Evolutionary conservation across 306 rosid species (phyloP).

Genomic region (Neltuma alba): DNA sequence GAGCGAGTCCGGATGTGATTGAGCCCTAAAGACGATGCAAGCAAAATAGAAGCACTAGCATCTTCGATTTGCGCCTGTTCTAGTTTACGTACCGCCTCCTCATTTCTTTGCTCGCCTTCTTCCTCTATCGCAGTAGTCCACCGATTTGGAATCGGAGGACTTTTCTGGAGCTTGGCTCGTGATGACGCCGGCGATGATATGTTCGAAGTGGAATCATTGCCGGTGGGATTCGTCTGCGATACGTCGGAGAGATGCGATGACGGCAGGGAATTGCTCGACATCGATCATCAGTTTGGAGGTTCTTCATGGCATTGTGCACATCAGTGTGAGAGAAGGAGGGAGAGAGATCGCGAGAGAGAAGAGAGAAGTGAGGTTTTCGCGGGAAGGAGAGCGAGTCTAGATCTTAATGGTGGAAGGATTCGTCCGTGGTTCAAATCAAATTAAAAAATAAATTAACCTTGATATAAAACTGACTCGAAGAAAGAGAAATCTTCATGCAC

Average conservation of each 20-base stretch:
- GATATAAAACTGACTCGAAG: neutral
- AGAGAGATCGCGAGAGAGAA: conserved; percentile 3
- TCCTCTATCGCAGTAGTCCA: conserved; percentile 23
- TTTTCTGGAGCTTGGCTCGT: conserved; percentile 60
- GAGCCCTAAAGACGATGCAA: conserved; percentile 67
- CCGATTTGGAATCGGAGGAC: conserved; percentile 62
- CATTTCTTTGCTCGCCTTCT: conserved; percentile 6
- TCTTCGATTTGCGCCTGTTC: neutral
- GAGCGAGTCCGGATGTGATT: conserved; percentile 85
- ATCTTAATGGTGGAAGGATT: neutral
- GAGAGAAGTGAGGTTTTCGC: conserved; percentile 40
- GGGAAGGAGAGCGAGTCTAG: conserved; percentile 40
- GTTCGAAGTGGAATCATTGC: neutral
- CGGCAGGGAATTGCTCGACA: conserved; percentile 48
- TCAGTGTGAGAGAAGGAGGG: conserved; percentile 25
- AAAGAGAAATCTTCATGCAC: neutral
- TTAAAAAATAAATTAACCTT: neutral
- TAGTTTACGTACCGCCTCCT: conserved; percentile 19
- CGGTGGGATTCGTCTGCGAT: neutral
- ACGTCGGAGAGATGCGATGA: conserved; percentile 14
- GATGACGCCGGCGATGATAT: conserved; percentile 30
- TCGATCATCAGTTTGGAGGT: conserved; percentile 48
- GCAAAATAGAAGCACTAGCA: conserved; percentile 44
- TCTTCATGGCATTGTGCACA: conserved; percentile 60
- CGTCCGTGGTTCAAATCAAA: neutral